These are phyloP conservation scores for Fraxinus greggii DNA, from an alignment of 305 asterid genomes.

Conservation along the genomic window DNA sequence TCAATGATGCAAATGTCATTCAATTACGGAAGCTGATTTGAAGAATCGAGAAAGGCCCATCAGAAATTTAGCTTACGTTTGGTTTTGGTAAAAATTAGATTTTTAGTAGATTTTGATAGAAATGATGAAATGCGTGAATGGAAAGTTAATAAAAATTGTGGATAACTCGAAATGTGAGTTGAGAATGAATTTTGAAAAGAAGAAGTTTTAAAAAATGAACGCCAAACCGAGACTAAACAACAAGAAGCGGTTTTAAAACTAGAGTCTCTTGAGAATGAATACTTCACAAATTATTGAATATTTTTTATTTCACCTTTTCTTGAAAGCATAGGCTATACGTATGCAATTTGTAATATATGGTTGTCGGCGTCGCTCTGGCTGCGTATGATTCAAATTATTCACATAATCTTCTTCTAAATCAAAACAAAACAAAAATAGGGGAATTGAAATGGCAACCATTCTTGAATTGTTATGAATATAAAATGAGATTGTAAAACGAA, in stretches of 20 bases:
- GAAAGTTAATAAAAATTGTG: too few species aligned
- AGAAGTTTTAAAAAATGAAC: not conserved
- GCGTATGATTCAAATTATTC: constrained; percentile 48
- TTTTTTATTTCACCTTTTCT: constrained; percentile 26
- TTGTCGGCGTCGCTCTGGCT: constrained; percentile 27
- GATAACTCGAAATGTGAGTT: not conserved
- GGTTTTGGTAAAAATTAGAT: not conserved
- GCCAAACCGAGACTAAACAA: constrained; percentile 1
- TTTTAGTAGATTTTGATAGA: too few species aligned
- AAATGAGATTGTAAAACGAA: not conserved
- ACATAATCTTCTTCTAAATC: not conserved
- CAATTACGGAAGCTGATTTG: not conserved
- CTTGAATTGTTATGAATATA: too few species aligned
- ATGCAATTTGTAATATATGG: constrained; percentile 20
- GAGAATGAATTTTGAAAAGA: too few species aligned
- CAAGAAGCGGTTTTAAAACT: constrained; percentile 37
- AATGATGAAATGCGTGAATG: too few species aligned
- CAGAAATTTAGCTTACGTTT: constrained; percentile 5
- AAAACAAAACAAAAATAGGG: not conserved
- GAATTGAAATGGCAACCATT: not conserved
- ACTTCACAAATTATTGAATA: constrained; percentile 38
- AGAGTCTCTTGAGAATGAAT: constrained; percentile 38
- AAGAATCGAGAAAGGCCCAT: not conserved
- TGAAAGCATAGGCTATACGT: constrained; percentile 16
- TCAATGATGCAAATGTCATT: constrained; percentile 23